Evolutionary conservation across 1,139 yeast species (phyloP).

Genomic region (Arxiozyma telluris): DNA sequence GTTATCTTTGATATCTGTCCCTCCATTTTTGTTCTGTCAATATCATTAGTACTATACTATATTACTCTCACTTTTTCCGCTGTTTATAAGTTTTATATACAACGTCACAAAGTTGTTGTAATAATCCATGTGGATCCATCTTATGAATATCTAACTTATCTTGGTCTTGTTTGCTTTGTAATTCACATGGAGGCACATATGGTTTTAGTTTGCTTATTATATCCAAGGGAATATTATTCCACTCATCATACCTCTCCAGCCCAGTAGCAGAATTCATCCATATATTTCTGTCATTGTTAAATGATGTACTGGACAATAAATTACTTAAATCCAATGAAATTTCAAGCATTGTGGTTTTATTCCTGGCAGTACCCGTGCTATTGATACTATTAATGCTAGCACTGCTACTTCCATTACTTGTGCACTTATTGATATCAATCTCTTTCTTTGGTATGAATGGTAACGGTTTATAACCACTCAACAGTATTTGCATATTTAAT

Average conservation of each 20-base stretch:
- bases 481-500: constrained; percentile 20
- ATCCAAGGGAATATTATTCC: constrained; percentile 29
- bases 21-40: not conserved
- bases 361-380: not conserved
- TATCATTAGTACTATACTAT: too few species aligned
- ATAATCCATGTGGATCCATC: constrained; percentile 8
- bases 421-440: too few species aligned
- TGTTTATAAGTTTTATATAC: not conserved
- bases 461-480: constrained; percentile 29
- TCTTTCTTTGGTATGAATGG: constrained; percentile 8
- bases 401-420: not conserved
- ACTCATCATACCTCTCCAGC: constrained; percentile 26
- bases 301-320: constrained; percentile 6
- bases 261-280: constrained; percentile 26
- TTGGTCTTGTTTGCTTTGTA: not conserved
- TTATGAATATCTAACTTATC: not conserved
- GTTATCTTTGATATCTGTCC: not conserved
- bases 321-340: not conserved
- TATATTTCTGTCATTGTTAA: constrained; percentile 7
- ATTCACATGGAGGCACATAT: constrained; percentile 11
- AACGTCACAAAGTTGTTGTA: constrained; percentile 1
- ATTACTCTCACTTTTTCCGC: not conserved
- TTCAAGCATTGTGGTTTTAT: constrained; percentile 1
- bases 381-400: not conserved
- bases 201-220: constrained; percentile 23